A percentile compares a stretch with the other conserved stretches of the same genome.
Evolutionary conservation across 2,329 filamentous ascomycete species (phyloP).

Genomic region (Exserohilum turcica): DNA sequence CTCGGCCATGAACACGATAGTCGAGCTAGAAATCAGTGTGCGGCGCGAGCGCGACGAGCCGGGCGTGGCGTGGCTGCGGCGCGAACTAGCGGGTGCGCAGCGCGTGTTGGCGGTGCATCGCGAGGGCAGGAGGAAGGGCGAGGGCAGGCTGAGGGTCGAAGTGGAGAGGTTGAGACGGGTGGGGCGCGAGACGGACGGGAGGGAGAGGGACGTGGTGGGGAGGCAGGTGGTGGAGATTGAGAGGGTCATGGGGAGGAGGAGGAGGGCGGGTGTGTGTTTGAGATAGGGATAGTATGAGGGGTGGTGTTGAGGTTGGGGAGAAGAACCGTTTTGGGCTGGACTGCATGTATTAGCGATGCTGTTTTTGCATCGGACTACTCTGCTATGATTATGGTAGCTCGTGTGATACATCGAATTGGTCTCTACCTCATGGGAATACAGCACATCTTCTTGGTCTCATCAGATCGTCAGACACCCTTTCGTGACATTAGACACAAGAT

Average conservation of each 20-base stretch:
- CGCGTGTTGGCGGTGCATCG: background rate
- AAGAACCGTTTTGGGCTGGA: background rate
- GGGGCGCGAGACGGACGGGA: background rate
- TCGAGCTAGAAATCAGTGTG: background rate
- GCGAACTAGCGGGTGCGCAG: background rate
- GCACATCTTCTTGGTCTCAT: background rate
- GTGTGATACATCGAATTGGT: background rate
- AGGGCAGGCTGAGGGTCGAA: background rate
- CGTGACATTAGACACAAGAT: background rate
- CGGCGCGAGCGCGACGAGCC: conserved; percentile 10
- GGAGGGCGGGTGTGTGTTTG: background rate
- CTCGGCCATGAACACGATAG: conserved; percentile 2
- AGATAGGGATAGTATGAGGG: background rate
- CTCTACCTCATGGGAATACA: background rate
- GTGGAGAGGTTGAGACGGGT: background rate
- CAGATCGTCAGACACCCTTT: background rate
- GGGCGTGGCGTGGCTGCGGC: background rate
- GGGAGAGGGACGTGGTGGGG: background rate
- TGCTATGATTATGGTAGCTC: background rate
- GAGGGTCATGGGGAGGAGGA: background rate
- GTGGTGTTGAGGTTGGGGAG: too few species aligned
- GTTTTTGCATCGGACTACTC: background rate
- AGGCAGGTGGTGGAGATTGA: conserved; percentile 2
- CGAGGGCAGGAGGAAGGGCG: background rate
- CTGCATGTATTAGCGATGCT: too few species aligned